Conservation (phyloP, 108 stramenopile species). For the Cyclotella atomus region DNA sequence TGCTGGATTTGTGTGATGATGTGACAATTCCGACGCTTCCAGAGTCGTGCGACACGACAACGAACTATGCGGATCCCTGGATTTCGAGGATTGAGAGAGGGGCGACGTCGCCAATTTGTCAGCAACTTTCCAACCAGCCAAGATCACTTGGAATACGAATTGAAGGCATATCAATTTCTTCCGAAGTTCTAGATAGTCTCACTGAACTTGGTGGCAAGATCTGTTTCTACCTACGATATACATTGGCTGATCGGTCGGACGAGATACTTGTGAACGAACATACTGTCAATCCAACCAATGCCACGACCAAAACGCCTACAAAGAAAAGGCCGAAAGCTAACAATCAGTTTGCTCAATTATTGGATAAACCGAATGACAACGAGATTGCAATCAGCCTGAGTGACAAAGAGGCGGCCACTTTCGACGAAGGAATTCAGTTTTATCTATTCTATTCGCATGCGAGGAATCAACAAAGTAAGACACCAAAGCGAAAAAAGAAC, state of each 20-base stretch:
- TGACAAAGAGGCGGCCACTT: slow-evolving; percentile 22
- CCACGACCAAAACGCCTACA: background rate
- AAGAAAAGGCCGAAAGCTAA: background rate
- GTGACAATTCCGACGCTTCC: slow-evolving; percentile 45
- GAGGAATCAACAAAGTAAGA: background rate
- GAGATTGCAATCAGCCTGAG: slow-evolving; percentile 9
- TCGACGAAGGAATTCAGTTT: slow-evolving; percentile 18
- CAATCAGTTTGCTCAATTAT: background rate
- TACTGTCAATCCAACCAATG: too few relatives aligned
- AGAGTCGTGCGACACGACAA: background rate
- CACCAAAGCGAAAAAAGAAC: background rate
- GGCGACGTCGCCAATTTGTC: slow-evolving; percentile 23
- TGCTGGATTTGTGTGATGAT: slow-evolving; percentile 52
- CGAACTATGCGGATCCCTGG: slow-evolving; percentile 35
- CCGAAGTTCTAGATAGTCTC: background rate
- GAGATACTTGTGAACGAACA: too few relatives aligned
- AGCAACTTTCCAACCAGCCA: background rate
- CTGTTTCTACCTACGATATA: slow-evolving; percentile 18
- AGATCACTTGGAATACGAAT: slow-evolving; percentile 9
- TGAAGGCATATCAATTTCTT: slow-evolving; percentile 8
- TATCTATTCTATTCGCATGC: slow-evolving; percentile 11
- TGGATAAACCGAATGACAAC: background rate
- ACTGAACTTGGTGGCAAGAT: slow-evolving; percentile 9
- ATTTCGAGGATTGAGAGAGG: slow-evolving; percentile 25
- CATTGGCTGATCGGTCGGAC: background rate